Evolutionary conservation across 192 early-diverging fungal genomes (phyloP).

Genomic region (Piromyces sp.): DNA sequence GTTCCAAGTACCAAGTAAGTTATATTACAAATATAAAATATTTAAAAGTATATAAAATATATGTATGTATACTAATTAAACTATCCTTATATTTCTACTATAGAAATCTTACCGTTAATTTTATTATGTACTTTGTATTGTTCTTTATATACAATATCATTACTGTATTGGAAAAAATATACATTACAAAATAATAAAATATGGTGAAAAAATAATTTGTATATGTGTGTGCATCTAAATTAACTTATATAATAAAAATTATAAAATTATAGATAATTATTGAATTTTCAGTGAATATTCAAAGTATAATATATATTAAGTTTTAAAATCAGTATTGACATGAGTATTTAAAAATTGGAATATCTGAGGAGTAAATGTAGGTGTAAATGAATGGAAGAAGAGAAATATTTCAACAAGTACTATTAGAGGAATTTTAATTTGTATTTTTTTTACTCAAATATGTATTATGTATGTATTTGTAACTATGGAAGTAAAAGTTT

Average conservation of each 20-base stretch:
- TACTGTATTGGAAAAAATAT: not conserved
- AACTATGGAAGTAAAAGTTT: too few species aligned
- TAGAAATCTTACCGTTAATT: not conserved
- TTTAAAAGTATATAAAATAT: not conserved
- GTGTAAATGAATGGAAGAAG: too few species aligned
- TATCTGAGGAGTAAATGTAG: too few species aligned
- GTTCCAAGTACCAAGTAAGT: conserved; percentile 58
- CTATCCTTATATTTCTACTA: not conserved
- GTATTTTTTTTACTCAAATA: too few species aligned
- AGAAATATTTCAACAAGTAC: too few species aligned
- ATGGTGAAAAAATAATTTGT: not conserved
- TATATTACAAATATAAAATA: not conserved
- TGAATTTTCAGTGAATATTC: not conserved
- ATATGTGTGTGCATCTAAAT: not conserved
- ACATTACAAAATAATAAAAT: not conserved
- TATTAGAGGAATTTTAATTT: too few species aligned
- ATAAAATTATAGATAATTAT: not conserved
- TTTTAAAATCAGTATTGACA: too few species aligned
- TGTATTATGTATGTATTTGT: too few species aligned
- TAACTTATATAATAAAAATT: not conserved
- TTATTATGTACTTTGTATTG: not conserved
- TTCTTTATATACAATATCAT: not conserved
- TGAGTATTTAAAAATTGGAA: too few species aligned
- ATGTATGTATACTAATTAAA: too few species aligned
- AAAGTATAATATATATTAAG: too few species aligned